A percentile compares a stretch with the other conserved stretches of the same genome.
Evolutionary conservation across 805 yeast genomes (phyloP).

Genomic region (Saccharomycopsis babjevae): DNA sequence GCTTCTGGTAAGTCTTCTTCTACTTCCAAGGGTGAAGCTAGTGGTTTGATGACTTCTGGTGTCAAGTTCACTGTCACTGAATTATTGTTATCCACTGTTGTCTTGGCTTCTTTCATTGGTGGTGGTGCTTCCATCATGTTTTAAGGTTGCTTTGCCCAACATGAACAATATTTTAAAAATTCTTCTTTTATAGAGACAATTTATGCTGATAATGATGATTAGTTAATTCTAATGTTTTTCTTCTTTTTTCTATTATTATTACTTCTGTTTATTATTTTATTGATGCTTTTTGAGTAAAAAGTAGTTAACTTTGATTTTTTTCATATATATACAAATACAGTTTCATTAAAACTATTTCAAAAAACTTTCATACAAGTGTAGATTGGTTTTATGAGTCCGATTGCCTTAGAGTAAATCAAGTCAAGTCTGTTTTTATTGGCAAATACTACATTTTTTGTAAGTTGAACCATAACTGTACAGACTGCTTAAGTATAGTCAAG

Average conservation of each 20-base stretch:
- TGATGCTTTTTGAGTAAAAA: background rate
- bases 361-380: too few relatives aligned
- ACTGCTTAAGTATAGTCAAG: too few relatives aligned
- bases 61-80: conserved; percentile 12
- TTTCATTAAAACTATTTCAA: background rate
- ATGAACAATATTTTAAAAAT: background rate
- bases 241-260: background rate
- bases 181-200: background rate
- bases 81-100: conserved; percentile 8
- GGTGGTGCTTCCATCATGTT: conserved; percentile 13
- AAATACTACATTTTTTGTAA: too few relatives aligned
- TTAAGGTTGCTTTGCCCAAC: background rate
- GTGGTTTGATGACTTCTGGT: background rate
- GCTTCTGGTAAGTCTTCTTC: conserved; percentile 23
- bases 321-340: background rate
- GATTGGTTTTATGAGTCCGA: too few relatives aligned
- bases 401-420: too few relatives aligned
- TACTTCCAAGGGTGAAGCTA: conserved; percentile 10
- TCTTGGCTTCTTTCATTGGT: conserved; percentile 15
- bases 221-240: background rate
- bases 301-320: background rate
- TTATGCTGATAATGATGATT: background rate
- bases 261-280: background rate
- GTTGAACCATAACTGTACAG: too few relatives aligned
- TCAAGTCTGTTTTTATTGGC: too few relatives aligned